Evolutionary conservation across 1,284 basidiomycete species (phyloP), one percentile per base, ranked within the genome.

Genomic region (Moesziomyces sp.): DNA sequence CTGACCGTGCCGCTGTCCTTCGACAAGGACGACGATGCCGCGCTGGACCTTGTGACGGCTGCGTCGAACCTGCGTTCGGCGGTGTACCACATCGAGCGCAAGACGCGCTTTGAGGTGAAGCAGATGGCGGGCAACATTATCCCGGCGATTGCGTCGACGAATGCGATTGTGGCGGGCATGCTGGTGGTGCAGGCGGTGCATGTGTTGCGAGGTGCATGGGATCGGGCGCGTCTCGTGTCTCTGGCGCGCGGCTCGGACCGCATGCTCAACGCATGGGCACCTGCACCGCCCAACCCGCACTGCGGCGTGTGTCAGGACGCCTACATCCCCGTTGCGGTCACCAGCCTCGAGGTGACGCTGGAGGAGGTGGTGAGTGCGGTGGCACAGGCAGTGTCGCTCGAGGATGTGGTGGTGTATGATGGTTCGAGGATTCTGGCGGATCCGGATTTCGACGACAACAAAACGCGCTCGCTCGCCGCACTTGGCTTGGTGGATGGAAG

Each of bases 61-160:
- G 89, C 94, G 0, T 92, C 94, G 7, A 99, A 99, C 86, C 87
- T 99, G 43, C 90, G 96, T 5, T 93, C 93, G 0, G 89, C 89
- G 7, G 93, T 94, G 0, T 98, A 98, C 84, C 91, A 91, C 6
- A 99, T 99, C 50, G 76, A 77, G 24, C 88, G 89, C 10, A 94
- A 96, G 86, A 97, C 94, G 3, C 89, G 94, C 10, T 99, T 97
- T 91, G 91, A 98, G 83, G 91, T 98, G 56, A 99, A 99, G 94
- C 94, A 98, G 86, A 98, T 98, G 93, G 97, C 97, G 0, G 96
- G 97, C 13, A 99, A 99, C 86, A 99, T 99, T 83, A 84, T 85
- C 52, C 97, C 97, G 0, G 97, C 97, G 2, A 98, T 99, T 76
- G 97, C 97, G 2, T 98, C 97, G 0, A 99, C 97, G 9, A 99